Conservation (phyloP, 1,284 basidiomycete species). For the Pseudozyma sp. region DNA sequence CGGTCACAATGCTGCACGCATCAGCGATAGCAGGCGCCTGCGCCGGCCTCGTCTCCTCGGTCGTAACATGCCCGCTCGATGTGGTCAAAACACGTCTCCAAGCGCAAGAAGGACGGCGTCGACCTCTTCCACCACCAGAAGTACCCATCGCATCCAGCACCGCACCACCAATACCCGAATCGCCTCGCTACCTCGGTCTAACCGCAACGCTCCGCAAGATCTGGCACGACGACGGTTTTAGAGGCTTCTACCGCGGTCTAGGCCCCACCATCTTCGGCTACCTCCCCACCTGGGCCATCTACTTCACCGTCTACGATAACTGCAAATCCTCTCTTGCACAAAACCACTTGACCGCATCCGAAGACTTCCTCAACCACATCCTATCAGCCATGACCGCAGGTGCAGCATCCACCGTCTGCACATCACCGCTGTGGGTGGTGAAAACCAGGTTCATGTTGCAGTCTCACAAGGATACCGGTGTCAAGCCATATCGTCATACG, state of each 20-base stretch:
- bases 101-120: slow-evolving; percentile 75
- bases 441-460: slow-evolving; percentile 67
- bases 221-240: slow-evolving; percentile 61
- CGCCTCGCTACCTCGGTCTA: slow-evolving; percentile 24
- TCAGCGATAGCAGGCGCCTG: slow-evolving; percentile 71
- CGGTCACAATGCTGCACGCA: slow-evolving; percentile 16
- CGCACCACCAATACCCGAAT: slow-evolving; percentile 12
- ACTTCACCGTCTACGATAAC: slow-evolving; percentile 66
- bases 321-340: slow-evolving; percentile 44
- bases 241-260: slow-evolving; percentile 66
- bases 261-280: slow-evolving; percentile 67
- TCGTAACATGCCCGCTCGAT: slow-evolving; percentile 96
- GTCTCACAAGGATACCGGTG: slow-evolving; percentile 18
- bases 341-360: slow-evolving; percentile 13
- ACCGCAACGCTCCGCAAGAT: slow-evolving; percentile 49
- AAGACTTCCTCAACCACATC: slow-evolving; percentile 64
- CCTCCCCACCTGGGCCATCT: slow-evolving; percentile 68
- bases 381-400: slow-evolving; percentile 65
- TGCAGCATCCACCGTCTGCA: slow-evolving; percentile 61
- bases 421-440: slow-evolving; percentile 66
- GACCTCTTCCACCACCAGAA: slow-evolving; percentile 5
- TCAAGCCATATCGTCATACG: slow-evolving; percentile 58
- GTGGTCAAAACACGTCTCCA: slow-evolving; percentile 97
- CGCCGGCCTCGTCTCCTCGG: slow-evolving; percentile 85
- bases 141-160: not conserved